These are phyloP conservation scores for Pseudocercospora vitis DNA, from an alignment of 2,329 filamentous ascomycete species.

Conservation along the genomic window DNA sequence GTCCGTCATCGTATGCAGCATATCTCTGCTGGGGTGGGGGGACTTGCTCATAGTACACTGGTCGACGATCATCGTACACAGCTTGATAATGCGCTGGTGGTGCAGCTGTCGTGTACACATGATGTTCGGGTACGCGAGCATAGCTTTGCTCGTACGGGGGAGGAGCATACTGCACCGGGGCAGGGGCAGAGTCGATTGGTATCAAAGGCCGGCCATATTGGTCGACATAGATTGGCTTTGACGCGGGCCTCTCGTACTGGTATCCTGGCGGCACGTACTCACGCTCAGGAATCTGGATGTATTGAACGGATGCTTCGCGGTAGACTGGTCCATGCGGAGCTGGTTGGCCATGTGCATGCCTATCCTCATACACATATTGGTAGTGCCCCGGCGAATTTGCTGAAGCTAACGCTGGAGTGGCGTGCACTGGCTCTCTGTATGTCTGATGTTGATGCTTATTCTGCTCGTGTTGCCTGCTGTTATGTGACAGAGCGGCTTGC, in stretches of 20 bases:
- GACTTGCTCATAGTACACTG: constrained; percentile 20
- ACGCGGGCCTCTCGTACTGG: constrained; percentile 27
- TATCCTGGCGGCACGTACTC: constrained; percentile 22
- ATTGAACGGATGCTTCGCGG: constrained; percentile 27
- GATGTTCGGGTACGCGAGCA: constrained; percentile 18
- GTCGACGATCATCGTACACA: constrained; percentile 20
- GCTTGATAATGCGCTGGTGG: constrained; percentile 18
- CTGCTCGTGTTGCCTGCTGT: constrained; percentile 25
- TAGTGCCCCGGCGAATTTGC: constrained; percentile 28
- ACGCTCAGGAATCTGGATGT: constrained; percentile 25
- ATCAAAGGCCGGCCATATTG: constrained; percentile 35
- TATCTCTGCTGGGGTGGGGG: constrained; percentile 15
- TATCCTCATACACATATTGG: constrained; percentile 29
- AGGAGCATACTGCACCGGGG: constrained; percentile 31
- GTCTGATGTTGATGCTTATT: constrained; percentile 28
- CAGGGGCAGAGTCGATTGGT: constrained; percentile 31
- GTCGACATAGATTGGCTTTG: constrained; percentile 37
- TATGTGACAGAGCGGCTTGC: constrained; percentile 25
- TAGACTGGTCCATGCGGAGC: constrained; percentile 15
- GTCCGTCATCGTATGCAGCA: constrained; percentile 22
- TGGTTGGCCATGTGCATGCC: constrained; percentile 24
- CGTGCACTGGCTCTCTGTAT: constrained; percentile 19
- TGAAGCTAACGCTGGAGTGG: constrained; percentile 8
- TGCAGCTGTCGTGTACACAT: constrained; percentile 21
- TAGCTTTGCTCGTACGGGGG: constrained; percentile 32